phyloP scores from a whole-genome alignment of 495 filamentous ascomycete species.

The Tetracladium marchalianum region DNA sequence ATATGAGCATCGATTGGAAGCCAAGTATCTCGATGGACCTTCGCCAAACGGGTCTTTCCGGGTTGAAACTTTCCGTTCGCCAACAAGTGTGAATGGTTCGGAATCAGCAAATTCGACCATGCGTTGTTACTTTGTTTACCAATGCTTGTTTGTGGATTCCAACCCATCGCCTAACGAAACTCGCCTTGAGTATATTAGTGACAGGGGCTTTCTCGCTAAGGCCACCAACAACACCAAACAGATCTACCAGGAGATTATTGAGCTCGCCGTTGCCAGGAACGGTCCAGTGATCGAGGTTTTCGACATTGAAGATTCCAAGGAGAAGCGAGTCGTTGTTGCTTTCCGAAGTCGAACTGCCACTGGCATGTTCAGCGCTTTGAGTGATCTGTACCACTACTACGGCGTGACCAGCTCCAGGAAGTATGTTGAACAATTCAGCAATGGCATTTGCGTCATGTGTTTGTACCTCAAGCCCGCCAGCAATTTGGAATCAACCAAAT shows the following conservation, averaged over 20 bases:
- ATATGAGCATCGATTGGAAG: conserved; percentile 89
- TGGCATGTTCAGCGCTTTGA: conserved; percentile 90
- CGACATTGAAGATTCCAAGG: conserved; percentile 80
- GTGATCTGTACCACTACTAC: conserved; percentile 97
- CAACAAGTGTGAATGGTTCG: conserved; percentile 47
- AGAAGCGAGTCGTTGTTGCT: conserved; percentile 88
- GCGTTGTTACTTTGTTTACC: conserved; percentile 97
- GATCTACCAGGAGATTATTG: conserved; percentile 88
- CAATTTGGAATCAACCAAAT: conserved; percentile 25
- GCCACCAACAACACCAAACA: conserved; percentile 91
- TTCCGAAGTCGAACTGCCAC: conserved; percentile 88
- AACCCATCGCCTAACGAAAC: conserved; percentile 72
- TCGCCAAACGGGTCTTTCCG: conserved; percentile 62
- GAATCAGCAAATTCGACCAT: conserved; percentile 60
- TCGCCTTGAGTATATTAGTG: conserved; percentile 80
- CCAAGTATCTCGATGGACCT: conserved; percentile 77
- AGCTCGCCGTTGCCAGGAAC: conserved; percentile 66
- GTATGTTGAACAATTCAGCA: conserved; percentile 98
- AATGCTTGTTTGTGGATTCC: conserved; percentile 73
- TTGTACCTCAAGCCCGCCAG: conserved; percentile 74
- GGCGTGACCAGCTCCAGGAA: conserved; percentile 92
- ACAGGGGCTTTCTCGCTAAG: conserved; percentile 90
- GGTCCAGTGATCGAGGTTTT: conserved; percentile 97
- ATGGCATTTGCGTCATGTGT: conserved; percentile 93
- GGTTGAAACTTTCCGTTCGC: conserved; percentile 94